Evolutionary conservation across 1,284 basidiomycete species (phyloP), one percentile per base, ranked within the genome.

Genomic region (Cerioporus squamosus): DNA sequence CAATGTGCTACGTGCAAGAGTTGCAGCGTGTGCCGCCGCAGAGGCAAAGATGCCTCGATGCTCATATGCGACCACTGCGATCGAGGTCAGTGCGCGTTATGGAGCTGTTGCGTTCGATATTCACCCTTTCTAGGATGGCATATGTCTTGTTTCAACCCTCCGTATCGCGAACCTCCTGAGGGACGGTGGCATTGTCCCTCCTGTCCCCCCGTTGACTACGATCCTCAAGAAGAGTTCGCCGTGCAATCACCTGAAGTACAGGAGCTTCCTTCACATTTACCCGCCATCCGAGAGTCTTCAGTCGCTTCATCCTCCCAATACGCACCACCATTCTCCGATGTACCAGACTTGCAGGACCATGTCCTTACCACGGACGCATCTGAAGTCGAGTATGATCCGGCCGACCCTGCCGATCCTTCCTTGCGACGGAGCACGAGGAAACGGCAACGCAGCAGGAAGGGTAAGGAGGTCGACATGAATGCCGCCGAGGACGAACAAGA

Each of bases 21-120:
- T 53, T 99, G 97, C 73, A 94, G 97, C 74, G 79, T 93, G 57
- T 99, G 97, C 72, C 74, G 82, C 46, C 78, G 87, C 70, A 95
- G 95, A 71, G 94, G 91, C 33, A 90, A 95, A 72, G 95, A 97
- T 94, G 87, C 82, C 55, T 82, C 86, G 57, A 88, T 98, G 67
- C 76, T 98, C 62, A 93, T 98, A 67, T 99, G 97, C 74, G 97
- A 98, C 78, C 85, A 81, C 51, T 99, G 97, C 73, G 97, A 99
- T 79, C 82, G 95, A 79, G 95, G 93, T 83, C 71, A 44, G 75
- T 70, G 24, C 56, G 61, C 58, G 56, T 43, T 64, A 44, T 47
- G 22, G 36, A 36, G 38, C 47, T 15, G 57, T 51, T 55, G 18
- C 12, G 58, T 46, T 52, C 47, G 57, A 63, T 59, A 51, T 61